Conservation (phyloP, 371 early-diverging fungal genomes). For the Parasitella parasitica region DNA sequence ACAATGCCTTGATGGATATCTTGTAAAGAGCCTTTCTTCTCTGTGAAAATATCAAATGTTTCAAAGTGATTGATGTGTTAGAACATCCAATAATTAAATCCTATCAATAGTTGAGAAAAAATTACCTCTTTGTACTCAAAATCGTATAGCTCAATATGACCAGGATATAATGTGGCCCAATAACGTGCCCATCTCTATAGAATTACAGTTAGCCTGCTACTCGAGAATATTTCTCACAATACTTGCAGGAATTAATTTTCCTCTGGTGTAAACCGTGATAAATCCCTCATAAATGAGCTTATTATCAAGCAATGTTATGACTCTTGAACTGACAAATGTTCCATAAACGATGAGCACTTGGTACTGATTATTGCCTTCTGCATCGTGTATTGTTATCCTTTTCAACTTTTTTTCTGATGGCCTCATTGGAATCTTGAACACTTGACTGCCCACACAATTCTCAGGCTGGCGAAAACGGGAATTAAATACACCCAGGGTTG, state of each 20-base stretch:
- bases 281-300: conserved; percentile 33
- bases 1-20: conserved; percentile 31
- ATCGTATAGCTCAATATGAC: conserved; percentile 40
- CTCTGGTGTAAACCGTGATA: conserved; percentile 45
- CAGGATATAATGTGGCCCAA: conserved; percentile 39
- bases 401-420: conserved; percentile 36
- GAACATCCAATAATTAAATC: background rate
- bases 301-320: conserved; percentile 31
- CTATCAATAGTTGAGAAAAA: background rate
- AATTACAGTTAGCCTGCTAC: background rate
- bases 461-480: conserved; percentile 23
- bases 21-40: conserved; percentile 26
- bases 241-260: conserved; percentile 41
- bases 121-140: conserved; percentile 48
- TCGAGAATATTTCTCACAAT: background rate
- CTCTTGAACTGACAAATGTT: conserved; percentile 32
- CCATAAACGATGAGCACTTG: conserved; percentile 41
- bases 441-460: conserved; percentile 30
- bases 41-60: conserved; percentile 7
- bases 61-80: background rate
- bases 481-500: conserved; percentile 17
- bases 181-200: conserved; percentile 45
- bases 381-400: conserved; percentile 24
- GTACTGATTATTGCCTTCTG: conserved; percentile 17
- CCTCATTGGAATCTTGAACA: conserved; percentile 24